Evolutionary conservation across 2,329 filamentous ascomycete species (phyloP).

Genomic region (Juglanconis sp.): DNA sequence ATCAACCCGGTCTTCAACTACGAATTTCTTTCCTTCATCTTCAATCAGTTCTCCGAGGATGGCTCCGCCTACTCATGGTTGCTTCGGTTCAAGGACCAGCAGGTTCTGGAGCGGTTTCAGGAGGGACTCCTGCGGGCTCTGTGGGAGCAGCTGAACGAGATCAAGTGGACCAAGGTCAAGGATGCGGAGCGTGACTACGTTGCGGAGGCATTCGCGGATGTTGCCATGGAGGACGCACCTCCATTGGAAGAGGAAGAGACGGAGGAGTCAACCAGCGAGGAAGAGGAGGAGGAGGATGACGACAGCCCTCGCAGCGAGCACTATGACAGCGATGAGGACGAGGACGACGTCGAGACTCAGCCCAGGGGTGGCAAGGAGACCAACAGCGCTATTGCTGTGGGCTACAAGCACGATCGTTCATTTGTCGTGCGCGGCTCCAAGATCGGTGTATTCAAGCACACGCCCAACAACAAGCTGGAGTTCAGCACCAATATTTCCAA

Average conservation of each 20-base stretch:
- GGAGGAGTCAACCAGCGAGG: slow-evolving; percentile 32
- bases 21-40: slow-evolving; percentile 97
- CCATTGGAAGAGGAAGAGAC: slow-evolving; percentile 45
- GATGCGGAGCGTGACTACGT: slow-evolving; percentile 93
- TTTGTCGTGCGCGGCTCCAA: slow-evolving; percentile 97
- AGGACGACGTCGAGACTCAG: slow-evolving; percentile 75
- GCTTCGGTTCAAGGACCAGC: slow-evolving; percentile 82
- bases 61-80: slow-evolving; percentile 95
- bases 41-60: slow-evolving; percentile 90
- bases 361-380: slow-evolving; percentile 64
- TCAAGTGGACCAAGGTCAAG: slow-evolving; percentile 91
- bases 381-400: slow-evolving; percentile 93
- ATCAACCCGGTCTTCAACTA: slow-evolving; percentile 99
- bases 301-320: slow-evolving; percentile 54
- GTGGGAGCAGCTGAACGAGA: slow-evolving; percentile 93
- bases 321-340: slow-evolving; percentile 59
- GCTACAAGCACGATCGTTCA: slow-evolving; percentile 94
- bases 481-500: slow-evolving; percentile 98
- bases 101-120: slow-evolving; percentile 80
- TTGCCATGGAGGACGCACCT: slow-evolving; percentile 80
- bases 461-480: slow-evolving; percentile 83
- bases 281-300: slow-evolving; percentile 55
- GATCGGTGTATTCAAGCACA: slow-evolving; percentile 99
- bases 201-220: slow-evolving; percentile 88
- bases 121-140: slow-evolving; percentile 91